Evolutionary conservation across 345 rosid species (phyloP).

Genomic region (Syzygium jambos): DNA sequence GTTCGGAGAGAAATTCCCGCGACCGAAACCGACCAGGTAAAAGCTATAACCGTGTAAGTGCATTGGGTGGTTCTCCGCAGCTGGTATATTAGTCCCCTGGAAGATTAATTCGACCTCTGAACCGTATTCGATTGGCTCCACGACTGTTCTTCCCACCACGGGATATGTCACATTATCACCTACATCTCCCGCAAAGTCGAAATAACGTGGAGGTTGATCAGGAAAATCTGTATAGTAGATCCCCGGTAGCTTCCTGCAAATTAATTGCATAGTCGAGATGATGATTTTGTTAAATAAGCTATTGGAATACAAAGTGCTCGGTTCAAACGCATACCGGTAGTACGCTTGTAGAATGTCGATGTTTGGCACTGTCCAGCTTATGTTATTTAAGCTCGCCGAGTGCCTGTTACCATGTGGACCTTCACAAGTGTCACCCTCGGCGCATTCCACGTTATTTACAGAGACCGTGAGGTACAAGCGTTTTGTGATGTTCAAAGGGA

Average conservation of each 20-base stretch:
- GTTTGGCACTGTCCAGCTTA: conserved; percentile 17
- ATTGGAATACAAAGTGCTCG: background rate
- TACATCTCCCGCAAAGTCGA: conserved; percentile 21
- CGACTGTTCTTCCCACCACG: conserved; percentile 12
- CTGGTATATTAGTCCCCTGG: conserved; percentile 27
- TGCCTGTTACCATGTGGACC: background rate
- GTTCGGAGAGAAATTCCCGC: conserved; percentile 20
- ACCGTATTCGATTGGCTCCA: conserved; percentile 13
- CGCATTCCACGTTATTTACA: conserved; percentile 12
- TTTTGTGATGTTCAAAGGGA: conserved; percentile 10
- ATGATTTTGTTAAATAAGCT: background rate
- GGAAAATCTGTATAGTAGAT: conserved; percentile 5
- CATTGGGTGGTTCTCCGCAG: conserved; percentile 26
- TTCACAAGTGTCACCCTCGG: background rate
- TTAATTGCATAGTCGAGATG: background rate
- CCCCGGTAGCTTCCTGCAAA: background rate
- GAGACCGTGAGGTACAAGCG: conserved; percentile 11
- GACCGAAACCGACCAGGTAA: conserved; percentile 28
- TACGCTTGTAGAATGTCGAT: conserved; percentile 37
- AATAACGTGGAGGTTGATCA: conserved; percentile 3
- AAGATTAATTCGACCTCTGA: conserved; percentile 27
- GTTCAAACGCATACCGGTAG: background rate
- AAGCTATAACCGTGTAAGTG: conserved; percentile 35
- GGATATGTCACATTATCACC: background rate
- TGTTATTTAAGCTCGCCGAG: conserved; percentile 36